phyloP scores from a whole-genome alignment of 176 grass and related monocot genomes.

The Oryza nivara region DNA sequence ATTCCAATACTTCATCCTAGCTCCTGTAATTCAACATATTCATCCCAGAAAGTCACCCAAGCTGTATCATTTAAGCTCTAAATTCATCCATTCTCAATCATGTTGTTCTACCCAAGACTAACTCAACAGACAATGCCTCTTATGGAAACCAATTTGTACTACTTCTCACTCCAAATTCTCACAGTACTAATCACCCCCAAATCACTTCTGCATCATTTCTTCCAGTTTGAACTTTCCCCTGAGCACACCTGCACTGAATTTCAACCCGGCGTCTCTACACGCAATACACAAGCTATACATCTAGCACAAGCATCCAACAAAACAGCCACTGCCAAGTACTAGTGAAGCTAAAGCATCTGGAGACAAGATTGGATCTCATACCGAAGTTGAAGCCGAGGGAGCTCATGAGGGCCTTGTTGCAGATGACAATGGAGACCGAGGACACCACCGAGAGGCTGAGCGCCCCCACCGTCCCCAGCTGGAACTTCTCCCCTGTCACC shows the following conservation, averaged over 20 bases:
- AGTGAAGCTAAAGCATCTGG: not conserved
- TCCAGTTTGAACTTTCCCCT: not conserved
- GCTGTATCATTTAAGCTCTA: slow-evolving; percentile 13
- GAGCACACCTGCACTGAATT: slow-evolving; percentile 15
- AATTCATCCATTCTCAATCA: slow-evolving; percentile 1
- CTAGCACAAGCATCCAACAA: slow-evolving; percentile 8
- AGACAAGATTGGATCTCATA: slow-evolving; percentile 65
- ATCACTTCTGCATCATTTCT: slow-evolving; percentile 7
- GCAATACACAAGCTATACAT: not conserved
- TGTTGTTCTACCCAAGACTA: not conserved
- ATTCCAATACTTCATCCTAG: slow-evolving; percentile 18
- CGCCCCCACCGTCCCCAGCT: slow-evolving; percentile 92
- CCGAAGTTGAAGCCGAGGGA: slow-evolving; percentile 94
- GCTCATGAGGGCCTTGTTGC: slow-evolving; percentile 98
- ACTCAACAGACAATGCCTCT: not conserved
- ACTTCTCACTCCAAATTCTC: not conserved
- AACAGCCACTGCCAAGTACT: not conserved
- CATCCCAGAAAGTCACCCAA: slow-evolving; percentile 5
- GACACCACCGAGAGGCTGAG: slow-evolving; percentile 92
- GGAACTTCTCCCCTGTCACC: slow-evolving; percentile 79
- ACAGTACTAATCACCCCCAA: not conserved
- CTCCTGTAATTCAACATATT: not conserved
- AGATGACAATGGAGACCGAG: slow-evolving; percentile 97
- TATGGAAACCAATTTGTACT: not conserved
- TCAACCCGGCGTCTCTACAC: not conserved